These are phyloP conservation scores for Amanita fuliginea DNA, from an alignment of 768 basidiomycete species.

Conservation along the genomic window DNA sequence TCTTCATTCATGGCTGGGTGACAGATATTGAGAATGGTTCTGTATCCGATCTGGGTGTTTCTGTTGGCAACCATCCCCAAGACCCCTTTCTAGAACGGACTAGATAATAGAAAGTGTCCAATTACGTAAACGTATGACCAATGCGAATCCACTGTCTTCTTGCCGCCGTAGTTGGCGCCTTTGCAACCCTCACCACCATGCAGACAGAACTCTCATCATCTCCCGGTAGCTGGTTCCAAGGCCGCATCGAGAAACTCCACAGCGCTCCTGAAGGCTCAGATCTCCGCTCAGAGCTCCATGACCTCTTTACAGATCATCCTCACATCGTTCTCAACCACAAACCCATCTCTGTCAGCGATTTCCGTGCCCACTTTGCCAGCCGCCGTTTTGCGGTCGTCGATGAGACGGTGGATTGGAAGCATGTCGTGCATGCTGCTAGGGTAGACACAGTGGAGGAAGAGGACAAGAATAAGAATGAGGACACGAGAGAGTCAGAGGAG, in stretches of 20 bases:
- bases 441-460: background rate
- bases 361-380: background rate
- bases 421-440: background rate
- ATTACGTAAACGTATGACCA: no score
- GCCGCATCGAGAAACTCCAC: background rate
- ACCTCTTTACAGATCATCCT: background rate
- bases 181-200: background rate
- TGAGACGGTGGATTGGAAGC: background rate
- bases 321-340: conserved; percentile 1
- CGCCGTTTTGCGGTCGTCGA: background rate
- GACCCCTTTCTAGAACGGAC: no score
- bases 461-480: no score
- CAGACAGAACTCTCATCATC: no score
- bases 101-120: no score
- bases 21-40: no score
- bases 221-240: background rate
- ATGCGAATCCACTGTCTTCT: no score
- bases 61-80: no score
- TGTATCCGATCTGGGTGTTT: no score
- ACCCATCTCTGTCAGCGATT: background rate
- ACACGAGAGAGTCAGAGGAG: no score
- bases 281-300: background rate
- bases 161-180: no score
- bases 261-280: background rate
- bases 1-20: no score